Conservation (phyloP, 768 basidiomycete genomes). For the Leccinum variicolor region DNA sequence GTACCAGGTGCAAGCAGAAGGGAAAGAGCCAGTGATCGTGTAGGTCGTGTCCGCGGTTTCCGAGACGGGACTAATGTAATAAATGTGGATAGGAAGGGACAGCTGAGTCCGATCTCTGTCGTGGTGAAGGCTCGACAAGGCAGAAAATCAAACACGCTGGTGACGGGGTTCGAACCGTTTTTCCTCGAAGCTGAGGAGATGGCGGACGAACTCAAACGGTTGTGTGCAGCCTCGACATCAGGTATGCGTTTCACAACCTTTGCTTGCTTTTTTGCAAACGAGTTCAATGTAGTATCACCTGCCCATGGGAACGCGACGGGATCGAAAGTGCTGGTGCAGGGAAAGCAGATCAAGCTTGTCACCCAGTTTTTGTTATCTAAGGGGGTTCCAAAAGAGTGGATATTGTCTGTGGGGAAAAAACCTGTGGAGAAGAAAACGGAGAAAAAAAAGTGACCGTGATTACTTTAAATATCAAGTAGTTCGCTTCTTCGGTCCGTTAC, state of each 20-base stretch:
- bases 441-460: conserved; percentile 34
- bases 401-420: conserved; percentile 23
- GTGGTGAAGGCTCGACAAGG: conserved; percentile 73
- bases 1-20: conserved; percentile 59
- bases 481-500: background rate
- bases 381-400: conserved; percentile 83
- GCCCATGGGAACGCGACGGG: conserved; percentile 55
- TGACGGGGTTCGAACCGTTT: conserved; percentile 81
- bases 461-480: background rate
- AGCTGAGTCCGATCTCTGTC: conserved; percentile 66
- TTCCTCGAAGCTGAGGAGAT: conserved; percentile 65
- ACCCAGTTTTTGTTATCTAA: conserved; percentile 60
- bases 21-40: conserved; percentile 58
- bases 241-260: conserved; percentile 38
- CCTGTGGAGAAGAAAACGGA: too few species aligned
- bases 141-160: conserved; percentile 69
- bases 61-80: background rate
- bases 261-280: background rate
- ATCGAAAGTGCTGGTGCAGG: conserved; percentile 79
- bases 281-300: conserved; percentile 53
- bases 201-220: conserved; percentile 72
- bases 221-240: conserved; percentile 78
- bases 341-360: conserved; percentile 70
- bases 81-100: conserved; percentile 60
- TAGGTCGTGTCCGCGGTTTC: conserved; percentile 31